Evolutionary conservation across 768 basidiomycete species (phyloP), one percentile per base, ranked within the genome.

Genomic region (Cystofilobasidium bisporidii): DNA sequence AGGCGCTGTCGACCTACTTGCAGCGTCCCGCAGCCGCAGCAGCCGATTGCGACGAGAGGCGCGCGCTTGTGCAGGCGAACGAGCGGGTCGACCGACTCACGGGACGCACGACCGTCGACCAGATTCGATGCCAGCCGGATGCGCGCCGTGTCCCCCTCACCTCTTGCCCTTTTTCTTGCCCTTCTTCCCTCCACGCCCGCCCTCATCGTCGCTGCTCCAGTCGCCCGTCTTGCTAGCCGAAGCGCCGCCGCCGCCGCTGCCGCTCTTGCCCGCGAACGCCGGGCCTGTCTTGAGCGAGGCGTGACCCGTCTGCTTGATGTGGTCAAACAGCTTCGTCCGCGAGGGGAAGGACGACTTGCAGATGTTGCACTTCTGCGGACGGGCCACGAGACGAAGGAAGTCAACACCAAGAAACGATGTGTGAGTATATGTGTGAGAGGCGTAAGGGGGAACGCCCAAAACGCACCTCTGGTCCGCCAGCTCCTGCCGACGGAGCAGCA

Each of bases 241-340:
- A n/a, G n/a, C n/a, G n/a, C 43, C 43, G 43, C 3, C 43, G 43
- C 4, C 4, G 17, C 20, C 26, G 63, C 38, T 15, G 67, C n/a
- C 43, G 28, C 56, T 43, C 30, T 53, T 53, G 26, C 53, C 53
- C 28, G 53, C 53, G 14, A 24, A 14, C 40, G 10, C 22, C 18
- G 6, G 26, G 14, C 9, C 20, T 20, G 30, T 60, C 41, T 61
- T 61, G 38, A 61, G 60, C 26, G 66, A 41, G 1, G 88, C 87
- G 76, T 92, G 89, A 2, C 86, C 87, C 15, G 83, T 81, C 32
- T 83, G 81, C 28, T 80, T 82, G 70, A 92, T 82, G 74, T 92
- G 89, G 33, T 76, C 77, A 72, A 92, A 92, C 17, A 91, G 76
- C 72, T 84, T 86, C 1, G 87, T 88, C 71, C 83, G 84, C 73